Conservation (phyloP, 31 red algal species). For the Asparagopsis taxiformis region DNA sequence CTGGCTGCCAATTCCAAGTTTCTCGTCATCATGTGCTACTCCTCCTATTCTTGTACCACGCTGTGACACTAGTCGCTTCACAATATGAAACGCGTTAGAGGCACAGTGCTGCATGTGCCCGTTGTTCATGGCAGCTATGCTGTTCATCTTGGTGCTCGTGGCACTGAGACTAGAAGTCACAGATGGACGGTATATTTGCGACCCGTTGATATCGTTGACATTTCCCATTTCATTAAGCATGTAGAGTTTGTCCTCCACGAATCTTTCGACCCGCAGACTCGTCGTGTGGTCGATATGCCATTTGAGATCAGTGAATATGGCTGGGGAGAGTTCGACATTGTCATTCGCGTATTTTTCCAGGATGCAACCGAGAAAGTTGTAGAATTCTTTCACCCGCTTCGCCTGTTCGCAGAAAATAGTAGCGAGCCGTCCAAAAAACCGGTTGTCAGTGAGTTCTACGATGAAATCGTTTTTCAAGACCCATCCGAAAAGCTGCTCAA, state of each 20-base stretch:
- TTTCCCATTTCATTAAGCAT: conserved; percentile 81
- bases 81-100: conserved; percentile 64
- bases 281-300: conserved; percentile 76
- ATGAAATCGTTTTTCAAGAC: conserved; percentile 93
- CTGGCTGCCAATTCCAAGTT: too few species aligned
- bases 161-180: conserved; percentile 68
- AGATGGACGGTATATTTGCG: conserved; percentile 88
- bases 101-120: conserved; percentile 57
- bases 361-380: conserved; percentile 80
- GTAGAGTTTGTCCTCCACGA: conserved; percentile 97
- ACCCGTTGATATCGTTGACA: conserved; percentile 56
- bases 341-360: conserved; percentile 75
- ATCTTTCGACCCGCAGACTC: conserved; percentile 70
- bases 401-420: conserved; percentile 49
- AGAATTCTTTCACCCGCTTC: conserved; percentile 83
- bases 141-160: conserved; percentile 49
- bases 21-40: too few species aligned
- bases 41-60: too few species aligned
- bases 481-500: conserved; percentile 77
- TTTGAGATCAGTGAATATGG: conserved; percentile 89
- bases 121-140: conserved; percentile 80
- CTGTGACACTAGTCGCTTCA: too few species aligned
- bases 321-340: conserved; percentile 95
- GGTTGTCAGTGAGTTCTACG: conserved; percentile 82
- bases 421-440: conserved; percentile 56